These are phyloP conservation scores for Cutaneotrichosporon sp. DNA, from an alignment of 1,284 basidiomycete genomes.

Conservation along the genomic window DNA sequence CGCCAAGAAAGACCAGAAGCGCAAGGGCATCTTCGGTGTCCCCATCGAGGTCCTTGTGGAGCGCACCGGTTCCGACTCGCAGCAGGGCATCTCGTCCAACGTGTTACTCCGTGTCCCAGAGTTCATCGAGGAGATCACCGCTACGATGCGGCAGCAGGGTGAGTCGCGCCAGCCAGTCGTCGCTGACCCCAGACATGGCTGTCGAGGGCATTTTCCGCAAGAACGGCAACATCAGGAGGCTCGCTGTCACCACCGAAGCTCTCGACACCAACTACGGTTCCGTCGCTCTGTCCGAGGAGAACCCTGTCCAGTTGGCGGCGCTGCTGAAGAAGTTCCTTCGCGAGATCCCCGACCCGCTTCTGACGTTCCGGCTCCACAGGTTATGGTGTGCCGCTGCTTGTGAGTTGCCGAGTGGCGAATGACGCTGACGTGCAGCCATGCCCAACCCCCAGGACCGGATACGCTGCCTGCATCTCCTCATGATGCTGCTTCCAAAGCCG, in stretches of 20 bases:
- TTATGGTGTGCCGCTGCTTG: slow-evolving; percentile 85
- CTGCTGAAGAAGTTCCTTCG: slow-evolving; percentile 96
- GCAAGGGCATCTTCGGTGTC: slow-evolving; percentile 91
- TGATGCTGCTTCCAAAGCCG: slow-evolving; percentile 82
- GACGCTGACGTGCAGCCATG: slow-evolving; percentile 60
- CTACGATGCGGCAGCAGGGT: slow-evolving; percentile 99
- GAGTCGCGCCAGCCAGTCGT: slow-evolving; percentile 45
- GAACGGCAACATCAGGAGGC: slow-evolving; percentile 93
- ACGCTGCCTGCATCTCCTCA: slow-evolving; percentile 82
- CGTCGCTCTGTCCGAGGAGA: slow-evolving; percentile 91
- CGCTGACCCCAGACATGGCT: slow-evolving; percentile 77
- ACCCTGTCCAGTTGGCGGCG: slow-evolving; percentile 95
- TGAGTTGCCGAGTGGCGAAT: slow-evolving; percentile 53
- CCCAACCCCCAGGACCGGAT: slow-evolving; percentile 75
- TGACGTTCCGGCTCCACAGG: slow-evolving; percentile 92
- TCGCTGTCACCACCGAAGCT: slow-evolving; percentile 86
- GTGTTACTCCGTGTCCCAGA: slow-evolving; percentile 86
- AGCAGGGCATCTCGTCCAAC: slow-evolving; percentile 79
- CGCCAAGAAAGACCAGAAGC: slow-evolving; percentile 81
- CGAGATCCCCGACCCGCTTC: slow-evolving; percentile 91
- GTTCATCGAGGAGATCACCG: slow-evolving; percentile 96
- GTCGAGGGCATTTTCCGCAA: slow-evolving; percentile 98
- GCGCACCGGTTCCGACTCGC: slow-evolving; percentile 88
- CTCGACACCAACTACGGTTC: slow-evolving; percentile 89
- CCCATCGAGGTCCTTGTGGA: slow-evolving; percentile 95